These are phyloP conservation scores for Colletotrichum zoysiae DNA, from an alignment of 2,329 filamentous ascomycete species.

Conservation along the genomic window DNA sequence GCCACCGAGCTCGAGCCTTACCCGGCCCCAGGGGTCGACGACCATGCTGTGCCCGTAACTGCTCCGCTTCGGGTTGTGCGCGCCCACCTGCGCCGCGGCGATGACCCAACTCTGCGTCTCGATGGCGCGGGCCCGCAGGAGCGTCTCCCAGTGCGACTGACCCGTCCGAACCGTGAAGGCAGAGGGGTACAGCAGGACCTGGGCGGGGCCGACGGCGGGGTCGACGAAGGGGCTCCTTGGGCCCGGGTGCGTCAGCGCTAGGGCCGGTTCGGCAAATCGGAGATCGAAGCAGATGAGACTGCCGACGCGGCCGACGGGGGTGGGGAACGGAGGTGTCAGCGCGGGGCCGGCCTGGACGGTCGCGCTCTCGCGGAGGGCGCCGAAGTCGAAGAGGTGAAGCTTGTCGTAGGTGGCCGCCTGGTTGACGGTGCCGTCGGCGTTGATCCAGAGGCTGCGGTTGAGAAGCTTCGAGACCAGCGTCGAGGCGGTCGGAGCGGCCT, in stretches of 20 bases:
- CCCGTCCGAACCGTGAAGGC: constrained; percentile 93
- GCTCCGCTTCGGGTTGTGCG: constrained; percentile 78
- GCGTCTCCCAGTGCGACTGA: constrained; percentile 84
- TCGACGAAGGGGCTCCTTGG: constrained; percentile 46
- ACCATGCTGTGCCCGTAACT: constrained; percentile 92
- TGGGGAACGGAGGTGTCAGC: constrained; percentile 79
- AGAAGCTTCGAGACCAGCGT: constrained; percentile 54
- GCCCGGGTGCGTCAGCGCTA: constrained; percentile 69
- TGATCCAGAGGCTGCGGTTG: constrained; percentile 68
- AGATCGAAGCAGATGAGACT: constrained; percentile 92
- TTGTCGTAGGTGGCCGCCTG: constrained; percentile 78
- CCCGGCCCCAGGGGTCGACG: constrained; percentile 86
- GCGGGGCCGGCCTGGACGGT: constrained; percentile 76
- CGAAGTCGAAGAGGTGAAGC: constrained; percentile 87
- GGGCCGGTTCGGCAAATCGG: constrained; percentile 81
- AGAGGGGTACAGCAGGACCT: constrained; percentile 87
- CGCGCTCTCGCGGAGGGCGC: constrained; percentile 60
- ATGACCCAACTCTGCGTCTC: constrained; percentile 91
- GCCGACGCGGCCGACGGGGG: constrained; percentile 80
- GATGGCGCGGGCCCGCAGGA: constrained; percentile 85
- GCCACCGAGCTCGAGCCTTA: constrained; percentile 75
- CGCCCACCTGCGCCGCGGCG: constrained; percentile 85
- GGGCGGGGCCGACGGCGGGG: constrained; percentile 61
- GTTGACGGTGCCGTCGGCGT: constrained; percentile 57
- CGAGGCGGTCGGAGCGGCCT: constrained; percentile 47